Base-by-base conservation (phyloP, 441 rosid genomes). In the Iberis amara region DNA sequence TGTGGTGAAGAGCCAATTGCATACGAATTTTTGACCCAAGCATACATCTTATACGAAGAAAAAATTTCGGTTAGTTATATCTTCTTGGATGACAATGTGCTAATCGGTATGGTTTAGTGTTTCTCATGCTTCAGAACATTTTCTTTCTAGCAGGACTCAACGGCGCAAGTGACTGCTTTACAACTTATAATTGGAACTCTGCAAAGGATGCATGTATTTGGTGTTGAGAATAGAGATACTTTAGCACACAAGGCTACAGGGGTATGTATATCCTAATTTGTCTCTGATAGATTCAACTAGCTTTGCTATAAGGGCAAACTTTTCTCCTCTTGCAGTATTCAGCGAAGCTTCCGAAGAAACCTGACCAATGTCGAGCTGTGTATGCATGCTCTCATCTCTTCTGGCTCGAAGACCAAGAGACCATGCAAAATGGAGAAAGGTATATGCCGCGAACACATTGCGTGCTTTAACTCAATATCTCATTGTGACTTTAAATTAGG, bases 331-430 rank as follows among this genome's bases (percentile, higher is more conserved):
- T 66, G 73, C 90, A 94, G 99, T 94, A 94, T 68, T 86, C 97
- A 46, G 97, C 97, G 8, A 94, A 86, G 75, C 97, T 94, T 53
- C 77, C 89, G 63, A 94, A 86, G 91, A 94, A 89, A 82, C 85
- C 95, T 59, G 99, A 94, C 70, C 99, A 89, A 57, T 89, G 99
- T 63, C 83, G 94, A 81, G 99, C 99, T 55, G 96, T 89, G 46
- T 94, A 81, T 60, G 87, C 81, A 12, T 94, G 97, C 58, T 80
- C 97, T 23, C 99, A 89, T 73, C 86, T 94, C 46, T 94, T 94
- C 72, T 94, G 99, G 99, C 82, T 84, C 48, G 86, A 94, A 33
- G 90, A 86, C 68, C 96, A 86, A 48, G 99, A 84, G 66, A 74
- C 70, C 53, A 58, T 81, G 69, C 89, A 85, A 74, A 96, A 89